A percentile compares a stretch with the other conserved stretches of the same genome.
phyloP scores from a whole-genome alignment of 345 rosid species.

The Abelmoschus esculentus region DNA sequence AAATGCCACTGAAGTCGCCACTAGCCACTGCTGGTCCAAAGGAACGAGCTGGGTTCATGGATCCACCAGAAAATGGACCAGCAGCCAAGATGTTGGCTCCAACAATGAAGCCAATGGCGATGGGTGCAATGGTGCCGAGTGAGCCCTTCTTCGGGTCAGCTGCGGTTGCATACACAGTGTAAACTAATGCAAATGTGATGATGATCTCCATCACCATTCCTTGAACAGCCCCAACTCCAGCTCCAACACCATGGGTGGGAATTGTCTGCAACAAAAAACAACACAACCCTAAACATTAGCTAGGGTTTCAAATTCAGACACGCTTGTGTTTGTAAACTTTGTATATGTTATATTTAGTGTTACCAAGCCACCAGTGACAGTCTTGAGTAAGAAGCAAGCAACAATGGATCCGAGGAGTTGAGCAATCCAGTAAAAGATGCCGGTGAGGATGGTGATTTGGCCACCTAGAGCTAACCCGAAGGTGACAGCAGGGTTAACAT shows the following conservation, averaged over 20 bases:
- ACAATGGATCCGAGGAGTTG: too few relatives aligned
- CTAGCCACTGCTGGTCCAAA: constrained; percentile 22
- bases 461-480: constrained; percentile 67
- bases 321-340: too few relatives aligned
- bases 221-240: constrained; percentile 44
- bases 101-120: constrained; percentile 84
- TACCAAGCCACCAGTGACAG: constrained; percentile 84
- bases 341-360: neutral
- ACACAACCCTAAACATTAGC: too few relatives aligned
- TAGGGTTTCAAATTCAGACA: neutral
- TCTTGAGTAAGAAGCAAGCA: constrained; percentile 54
- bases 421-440: constrained; percentile 57
- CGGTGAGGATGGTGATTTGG: constrained; percentile 77
- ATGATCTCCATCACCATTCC: constrained; percentile 92
- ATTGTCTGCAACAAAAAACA: too few relatives aligned
- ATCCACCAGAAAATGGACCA: constrained; percentile 93
- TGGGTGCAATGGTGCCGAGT: neutral
- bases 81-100: constrained; percentile 94
- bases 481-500: constrained; percentile 46
- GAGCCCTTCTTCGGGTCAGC: too few relatives aligned
- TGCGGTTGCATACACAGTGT: too few relatives aligned
- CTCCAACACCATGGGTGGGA: too few relatives aligned
- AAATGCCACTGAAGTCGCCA: constrained; percentile 71
- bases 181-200: constrained; percentile 51
- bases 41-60: constrained; percentile 92